Conservation (phyloP, 176 grass and related monocot species). For the Hsuehochloa calcarea region DNA sequence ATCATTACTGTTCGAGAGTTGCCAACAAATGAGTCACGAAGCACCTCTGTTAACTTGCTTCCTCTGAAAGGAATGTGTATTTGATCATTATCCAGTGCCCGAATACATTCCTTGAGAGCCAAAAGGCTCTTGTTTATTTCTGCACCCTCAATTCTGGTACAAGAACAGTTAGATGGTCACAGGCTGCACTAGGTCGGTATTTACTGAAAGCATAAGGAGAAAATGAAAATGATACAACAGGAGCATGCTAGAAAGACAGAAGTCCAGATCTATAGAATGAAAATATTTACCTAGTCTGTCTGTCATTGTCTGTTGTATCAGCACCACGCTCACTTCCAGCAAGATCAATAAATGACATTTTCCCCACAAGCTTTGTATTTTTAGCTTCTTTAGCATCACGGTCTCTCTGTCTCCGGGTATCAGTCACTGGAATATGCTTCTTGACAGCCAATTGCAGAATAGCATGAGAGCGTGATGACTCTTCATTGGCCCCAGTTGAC, state of each 20-base stretch:
- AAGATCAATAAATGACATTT: conserved; percentile 99
- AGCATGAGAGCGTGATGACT: conserved; percentile 96
- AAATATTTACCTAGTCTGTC: conserved; percentile 78
- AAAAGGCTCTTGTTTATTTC: conserved; percentile 99
- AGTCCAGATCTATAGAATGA: too few species aligned
- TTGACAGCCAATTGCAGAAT: conserved; percentile 95
- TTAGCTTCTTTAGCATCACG: conserved; percentile 80
- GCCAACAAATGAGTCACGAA: conserved; percentile 97
- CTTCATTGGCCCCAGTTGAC: conserved; percentile 94
- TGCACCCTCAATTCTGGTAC: conserved; percentile 87
- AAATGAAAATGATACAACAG: too few species aligned
- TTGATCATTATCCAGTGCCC: conserved; percentile 98
- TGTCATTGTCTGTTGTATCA: conserved; percentile 96
- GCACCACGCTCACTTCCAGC: conserved; percentile 98
- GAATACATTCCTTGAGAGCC: conserved; percentile 95
- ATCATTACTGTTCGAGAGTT: conserved; percentile 98
- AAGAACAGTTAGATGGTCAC: conserved; percentile 17
- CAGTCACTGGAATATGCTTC: conserved; percentile 69
- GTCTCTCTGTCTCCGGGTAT: conserved; percentile 72
- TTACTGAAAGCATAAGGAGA: too few species aligned
- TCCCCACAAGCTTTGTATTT: conserved; percentile 77
- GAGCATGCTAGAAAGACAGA: too few species aligned
- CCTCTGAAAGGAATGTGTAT: conserved; percentile 99
- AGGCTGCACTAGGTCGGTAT: background rate
- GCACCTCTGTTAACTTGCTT: conserved; percentile 98